phyloP scores from a whole-genome alignment of 2,329 filamentous ascomycete genomes.

The Pyricularia sp. region DNA sequence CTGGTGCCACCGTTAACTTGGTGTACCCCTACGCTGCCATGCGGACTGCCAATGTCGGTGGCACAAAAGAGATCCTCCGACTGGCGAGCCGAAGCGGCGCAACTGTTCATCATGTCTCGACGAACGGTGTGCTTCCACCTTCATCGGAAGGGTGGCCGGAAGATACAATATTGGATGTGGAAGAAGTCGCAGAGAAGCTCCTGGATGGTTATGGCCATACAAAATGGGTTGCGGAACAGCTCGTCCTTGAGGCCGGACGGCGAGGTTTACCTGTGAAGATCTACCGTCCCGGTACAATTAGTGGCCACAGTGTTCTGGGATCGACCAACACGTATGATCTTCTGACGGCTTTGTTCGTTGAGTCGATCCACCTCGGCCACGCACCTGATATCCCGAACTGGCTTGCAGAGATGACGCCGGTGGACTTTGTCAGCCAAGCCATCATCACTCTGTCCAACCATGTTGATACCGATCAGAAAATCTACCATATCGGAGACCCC shows the following conservation, averaged over 20 bases:
- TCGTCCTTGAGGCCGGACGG: slow-evolving; percentile 15
- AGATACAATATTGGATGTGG: not conserved
- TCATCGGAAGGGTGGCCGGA: slow-evolving; percentile 53
- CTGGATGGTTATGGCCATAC: not conserved
- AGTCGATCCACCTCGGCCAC: slow-evolving; percentile 41
- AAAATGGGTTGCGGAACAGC: not conserved
- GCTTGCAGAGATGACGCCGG: slow-evolving; percentile 74
- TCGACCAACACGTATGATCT: slow-evolving; percentile 70
- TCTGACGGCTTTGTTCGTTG: slow-evolving; percentile 42
- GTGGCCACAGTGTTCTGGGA: slow-evolving; percentile 61
- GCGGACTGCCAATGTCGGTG: slow-evolving; percentile 61
- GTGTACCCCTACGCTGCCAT: slow-evolving; percentile 72
- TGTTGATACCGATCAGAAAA: slow-evolving; percentile 40
- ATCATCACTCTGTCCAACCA: slow-evolving; percentile 59
- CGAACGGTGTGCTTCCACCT: slow-evolving; percentile 65
- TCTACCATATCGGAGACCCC: slow-evolving; percentile 66
- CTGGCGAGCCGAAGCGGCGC: slow-evolving; percentile 53
- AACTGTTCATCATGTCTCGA: slow-evolving; percentile 67
- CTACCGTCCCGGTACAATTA: slow-evolving; percentile 64
- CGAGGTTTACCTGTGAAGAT: slow-evolving; percentile 59
- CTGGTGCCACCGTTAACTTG: slow-evolving; percentile 65
- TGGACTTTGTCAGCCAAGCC: slow-evolving; percentile 66
- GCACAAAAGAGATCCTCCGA: slow-evolving; percentile 62
- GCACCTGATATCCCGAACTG: slow-evolving; percentile 60
- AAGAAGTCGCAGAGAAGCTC: not conserved